phyloP scores from a whole-genome alignment of 345 rosid species.

The Rhodamnia rubescens region DNA sequence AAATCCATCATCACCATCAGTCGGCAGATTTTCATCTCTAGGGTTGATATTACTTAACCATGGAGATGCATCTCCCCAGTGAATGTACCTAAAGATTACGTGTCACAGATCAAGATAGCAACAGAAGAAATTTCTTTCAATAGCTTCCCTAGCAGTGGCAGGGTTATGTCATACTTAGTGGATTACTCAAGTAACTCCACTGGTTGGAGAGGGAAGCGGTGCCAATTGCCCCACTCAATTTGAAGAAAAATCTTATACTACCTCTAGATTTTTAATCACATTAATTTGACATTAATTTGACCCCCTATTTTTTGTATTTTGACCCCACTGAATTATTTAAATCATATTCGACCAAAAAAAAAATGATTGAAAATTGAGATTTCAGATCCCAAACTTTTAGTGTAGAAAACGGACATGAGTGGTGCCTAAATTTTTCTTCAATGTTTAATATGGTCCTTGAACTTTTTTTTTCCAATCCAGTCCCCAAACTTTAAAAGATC shows the following conservation, averaged over 20 bases:
- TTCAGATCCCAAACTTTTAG: background rate
- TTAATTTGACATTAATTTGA: background rate
- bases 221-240: background rate
- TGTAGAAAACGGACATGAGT: background rate
- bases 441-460: background rate
- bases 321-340: background rate
- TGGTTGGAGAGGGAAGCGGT: background rate
- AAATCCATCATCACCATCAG: conserved; percentile 81
- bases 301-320: background rate
- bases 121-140: background rate
- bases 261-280: background rate
- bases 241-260: background rate
- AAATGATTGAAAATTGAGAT: background rate
- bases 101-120: background rate
- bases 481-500: background rate
- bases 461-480: background rate
- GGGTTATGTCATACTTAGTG: background rate
- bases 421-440: background rate
- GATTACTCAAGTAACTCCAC: background rate
- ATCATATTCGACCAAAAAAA: background rate
- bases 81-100: conserved; percentile 38
- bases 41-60: conserved; percentile 75
- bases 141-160: background rate
- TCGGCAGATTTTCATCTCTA: conserved; percentile 75
- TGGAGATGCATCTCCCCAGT: conserved; percentile 83